Conservation (phyloP, 768 basidiomycete genomes). For the Boletus eberwhitei region DNA sequence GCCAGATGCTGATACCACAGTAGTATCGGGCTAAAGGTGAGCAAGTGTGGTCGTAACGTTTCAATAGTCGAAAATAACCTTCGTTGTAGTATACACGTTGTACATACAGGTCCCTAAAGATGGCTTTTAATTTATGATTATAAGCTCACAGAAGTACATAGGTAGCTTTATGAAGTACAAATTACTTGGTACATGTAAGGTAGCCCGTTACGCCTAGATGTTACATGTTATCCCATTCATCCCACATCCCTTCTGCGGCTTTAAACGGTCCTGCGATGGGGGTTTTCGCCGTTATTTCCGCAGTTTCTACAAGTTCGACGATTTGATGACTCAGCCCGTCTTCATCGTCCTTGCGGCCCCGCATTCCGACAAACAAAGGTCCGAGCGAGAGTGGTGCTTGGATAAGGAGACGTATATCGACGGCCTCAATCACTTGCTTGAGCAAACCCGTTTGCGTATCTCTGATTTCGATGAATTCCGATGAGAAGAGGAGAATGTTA, state of each 20-base stretch:
- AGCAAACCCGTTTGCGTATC: constrained; percentile 60
- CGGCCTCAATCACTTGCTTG: constrained; percentile 78
- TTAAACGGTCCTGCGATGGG: constrained; percentile 20
- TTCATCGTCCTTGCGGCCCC: constrained; percentile 54
- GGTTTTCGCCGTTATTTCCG: constrained; percentile 46
- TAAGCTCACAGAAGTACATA: not conserved
- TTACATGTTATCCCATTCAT: constrained; percentile 75
- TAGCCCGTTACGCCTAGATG: not conserved
- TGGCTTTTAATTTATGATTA: not conserved
- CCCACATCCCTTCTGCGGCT: constrained; percentile 44
- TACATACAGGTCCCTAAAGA: constrained; percentile 10
- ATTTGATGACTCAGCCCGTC: constrained; percentile 59
- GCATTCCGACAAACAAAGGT: constrained; percentile 61
- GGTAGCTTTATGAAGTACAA: constrained; percentile 11
- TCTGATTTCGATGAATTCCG: constrained; percentile 74
- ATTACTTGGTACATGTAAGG: constrained; percentile 9
- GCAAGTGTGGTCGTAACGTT: not conserved
- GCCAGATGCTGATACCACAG: not conserved
- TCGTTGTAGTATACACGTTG: constrained; percentile 8
- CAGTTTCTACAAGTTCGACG: constrained; percentile 66
- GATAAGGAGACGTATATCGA: constrained; percentile 65
- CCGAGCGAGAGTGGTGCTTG: constrained; percentile 32
- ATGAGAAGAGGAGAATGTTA: constrained; percentile 70
- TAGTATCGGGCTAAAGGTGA: not conserved
- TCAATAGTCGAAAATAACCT: not conserved